Percentiles rank a stretch among this genome's conserved stretches.
Evolutionary conservation across 345 rosid genomes (phyloP).

Genomic region (Eucalyptus lansdowneana): DNA sequence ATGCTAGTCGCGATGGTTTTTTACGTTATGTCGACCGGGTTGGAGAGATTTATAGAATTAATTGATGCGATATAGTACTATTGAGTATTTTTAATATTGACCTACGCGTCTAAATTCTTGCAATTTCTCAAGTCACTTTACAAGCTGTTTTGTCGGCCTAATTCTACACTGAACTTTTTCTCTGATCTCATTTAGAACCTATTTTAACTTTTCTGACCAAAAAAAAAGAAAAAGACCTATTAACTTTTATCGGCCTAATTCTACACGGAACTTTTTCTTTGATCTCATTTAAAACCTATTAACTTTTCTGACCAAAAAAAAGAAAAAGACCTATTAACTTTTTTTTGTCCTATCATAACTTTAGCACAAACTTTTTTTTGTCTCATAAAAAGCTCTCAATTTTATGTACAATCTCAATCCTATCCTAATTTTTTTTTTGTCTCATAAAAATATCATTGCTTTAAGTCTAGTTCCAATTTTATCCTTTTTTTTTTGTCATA

Average conservation of each 20-base stretch:
- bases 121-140: not conserved
- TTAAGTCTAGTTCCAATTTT: not conserved
- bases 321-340: too few relatives aligned
- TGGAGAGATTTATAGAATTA: not conserved
- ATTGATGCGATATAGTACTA: not conserved
- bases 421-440: not conserved
- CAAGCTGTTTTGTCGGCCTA: too few relatives aligned
- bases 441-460: not conserved
- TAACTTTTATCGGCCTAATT: not conserved
- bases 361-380: not conserved
- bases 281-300: not conserved
- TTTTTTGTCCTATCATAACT: not conserved
- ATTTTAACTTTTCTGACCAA: too few relatives aligned
- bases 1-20: not conserved
- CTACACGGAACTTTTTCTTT: not conserved
- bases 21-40: not conserved
- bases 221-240: too few relatives aligned
- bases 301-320: too few relatives aligned
- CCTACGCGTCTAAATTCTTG: not conserved
- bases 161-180: too few relatives aligned
- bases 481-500: not conserved
- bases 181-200: too few relatives aligned
- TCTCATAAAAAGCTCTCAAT: not conserved
- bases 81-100: not conserved
- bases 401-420: not conserved